Evolutionary conservation across 352 stramenopile species (phyloP), one percentile per base, ranked within the genome.

Genomic region (Aphanomyces astaci): DNA sequence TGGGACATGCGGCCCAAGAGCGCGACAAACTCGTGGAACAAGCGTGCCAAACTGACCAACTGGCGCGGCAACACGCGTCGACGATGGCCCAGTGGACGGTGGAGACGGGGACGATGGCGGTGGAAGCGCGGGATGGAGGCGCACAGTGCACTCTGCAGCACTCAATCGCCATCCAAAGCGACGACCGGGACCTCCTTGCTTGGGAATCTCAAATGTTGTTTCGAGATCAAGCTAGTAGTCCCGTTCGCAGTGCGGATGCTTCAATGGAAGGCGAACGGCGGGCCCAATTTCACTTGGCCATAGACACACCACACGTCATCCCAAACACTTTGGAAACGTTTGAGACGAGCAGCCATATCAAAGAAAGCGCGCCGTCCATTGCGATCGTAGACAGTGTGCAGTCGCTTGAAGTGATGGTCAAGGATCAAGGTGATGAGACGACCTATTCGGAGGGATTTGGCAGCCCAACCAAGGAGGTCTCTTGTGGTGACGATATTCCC

Each of bases 161-260:
- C 39, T 59, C 62, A 4, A 45, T 68, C 10, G 62, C 62, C 3
- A 32, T 68, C 10, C 62, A 68, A 27, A 68, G 62, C 32, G 62
- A 68, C 28, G 48, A 45, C 7, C 7, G 2, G 24, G 22, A 36
- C 51, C 10, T 55, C n/a, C 27, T 1, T 0, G 51, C 22, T 17
- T 59, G 51, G 51, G 19, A 59, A 40, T 1, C 51, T 10, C 22
- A 32, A n/a, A n/a, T n/a, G n/a, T n/a, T n/a, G n/a, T n/a, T n/a
- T n/a, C n/a, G n/a, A n/a, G n/a, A n/a, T n/a, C n/a, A n/a, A n/a
- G n/a, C n/a, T n/a, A n/a, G n/a, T n/a, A n/a, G n/a, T n/a, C n/a
- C n/a, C n/a, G n/a, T n/a, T n/a, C n/a, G n/a, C n/a, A n/a, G n/a
- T n/a, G n/a, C n/a, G n/a, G n/a, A n/a, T n/a, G n/a, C n/a, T n/a